These are phyloP conservation scores for Eucalyptus erythrocorys DNA, from an alignment of 345 rosid genomes.

Conservation along the genomic window DNA sequence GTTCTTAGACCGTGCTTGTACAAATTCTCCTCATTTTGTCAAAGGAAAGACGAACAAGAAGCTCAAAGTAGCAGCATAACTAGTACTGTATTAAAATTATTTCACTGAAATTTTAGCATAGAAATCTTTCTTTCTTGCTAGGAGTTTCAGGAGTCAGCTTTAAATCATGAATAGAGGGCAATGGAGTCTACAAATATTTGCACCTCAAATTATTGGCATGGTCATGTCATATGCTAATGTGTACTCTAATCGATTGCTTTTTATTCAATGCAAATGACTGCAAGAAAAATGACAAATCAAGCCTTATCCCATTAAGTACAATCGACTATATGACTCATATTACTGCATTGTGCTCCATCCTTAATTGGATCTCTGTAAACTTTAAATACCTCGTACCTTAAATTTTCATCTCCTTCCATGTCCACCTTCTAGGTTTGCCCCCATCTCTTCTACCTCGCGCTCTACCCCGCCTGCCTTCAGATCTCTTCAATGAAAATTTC, in stretches of 20 bases:
- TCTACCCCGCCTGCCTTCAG: not conserved
- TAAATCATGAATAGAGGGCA: not conserved
- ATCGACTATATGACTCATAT: not conserved
- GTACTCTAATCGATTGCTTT: fast-evolving
- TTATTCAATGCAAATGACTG: not conserved
- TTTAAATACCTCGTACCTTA: not conserved
- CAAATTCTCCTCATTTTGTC: not conserved
- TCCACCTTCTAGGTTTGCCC: not conserved
- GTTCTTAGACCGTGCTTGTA: not conserved
- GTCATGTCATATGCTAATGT: not conserved
- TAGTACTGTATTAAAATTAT: not conserved
- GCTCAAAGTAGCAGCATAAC: not conserved
- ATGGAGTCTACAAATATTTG: not conserved
- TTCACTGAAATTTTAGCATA: not conserved
- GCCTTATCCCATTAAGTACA: not conserved
- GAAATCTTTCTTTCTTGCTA: not conserved
- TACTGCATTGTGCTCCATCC: conserved; percentile 3
- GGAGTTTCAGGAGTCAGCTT: not conserved
- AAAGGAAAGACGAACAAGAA: not conserved
- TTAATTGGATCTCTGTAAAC: not conserved
- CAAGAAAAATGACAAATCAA: not conserved
- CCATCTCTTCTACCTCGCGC: not conserved
- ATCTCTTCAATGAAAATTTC: not conserved
- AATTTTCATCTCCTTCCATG: not conserved
- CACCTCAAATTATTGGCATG: not conserved